phyloP scores from a whole-genome alignment of 768 basidiomycete species.

The Lactifluus rugatus region DNA sequence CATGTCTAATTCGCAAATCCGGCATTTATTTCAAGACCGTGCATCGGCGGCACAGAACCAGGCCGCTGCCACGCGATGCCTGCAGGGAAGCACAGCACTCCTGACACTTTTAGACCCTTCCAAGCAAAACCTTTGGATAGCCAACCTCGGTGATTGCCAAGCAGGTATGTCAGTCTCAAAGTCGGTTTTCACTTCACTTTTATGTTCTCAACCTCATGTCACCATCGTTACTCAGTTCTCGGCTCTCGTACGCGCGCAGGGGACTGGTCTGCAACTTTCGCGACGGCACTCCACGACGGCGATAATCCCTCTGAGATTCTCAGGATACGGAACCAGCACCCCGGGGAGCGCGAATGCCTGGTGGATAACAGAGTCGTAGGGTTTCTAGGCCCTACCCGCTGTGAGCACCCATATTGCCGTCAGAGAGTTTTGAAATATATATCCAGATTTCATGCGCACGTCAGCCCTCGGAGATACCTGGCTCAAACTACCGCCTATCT shows the following conservation, averaged over 20 bases:
- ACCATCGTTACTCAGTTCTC: constrained; percentile 23
- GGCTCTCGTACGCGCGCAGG: constrained; percentile 39
- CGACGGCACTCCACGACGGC: constrained; percentile 65
- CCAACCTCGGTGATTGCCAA: constrained; percentile 75
- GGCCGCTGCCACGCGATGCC: constrained; percentile 56
- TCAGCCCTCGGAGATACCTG: constrained; percentile 30
- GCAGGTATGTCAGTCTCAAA: constrained; percentile 40
- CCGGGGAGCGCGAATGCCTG: constrained; percentile 60
- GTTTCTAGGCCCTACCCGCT: constrained; percentile 67
- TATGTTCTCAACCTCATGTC: neutral
- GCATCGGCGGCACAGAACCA: constrained; percentile 48
- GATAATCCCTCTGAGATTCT: constrained; percentile 56
- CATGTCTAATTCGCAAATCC: constrained; percentile 44
- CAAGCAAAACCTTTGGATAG: constrained; percentile 63
- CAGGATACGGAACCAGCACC: constrained; percentile 54
- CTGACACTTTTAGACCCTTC: constrained; percentile 64
- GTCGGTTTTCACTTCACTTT: neutral
- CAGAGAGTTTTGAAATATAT: neutral
- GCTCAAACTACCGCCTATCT: constrained; percentile 30
- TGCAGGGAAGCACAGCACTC: constrained; percentile 73
- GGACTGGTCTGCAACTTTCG: constrained; percentile 48
- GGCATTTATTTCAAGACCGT: constrained; percentile 55
- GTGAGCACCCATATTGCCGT: constrained; percentile 34
- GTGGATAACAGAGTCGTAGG: constrained; percentile 61
- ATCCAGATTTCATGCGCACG: neutral